Conservation (phyloP, 2,329 filamentous ascomycete species). For the Fonsecaea multimorphosa region DNA sequence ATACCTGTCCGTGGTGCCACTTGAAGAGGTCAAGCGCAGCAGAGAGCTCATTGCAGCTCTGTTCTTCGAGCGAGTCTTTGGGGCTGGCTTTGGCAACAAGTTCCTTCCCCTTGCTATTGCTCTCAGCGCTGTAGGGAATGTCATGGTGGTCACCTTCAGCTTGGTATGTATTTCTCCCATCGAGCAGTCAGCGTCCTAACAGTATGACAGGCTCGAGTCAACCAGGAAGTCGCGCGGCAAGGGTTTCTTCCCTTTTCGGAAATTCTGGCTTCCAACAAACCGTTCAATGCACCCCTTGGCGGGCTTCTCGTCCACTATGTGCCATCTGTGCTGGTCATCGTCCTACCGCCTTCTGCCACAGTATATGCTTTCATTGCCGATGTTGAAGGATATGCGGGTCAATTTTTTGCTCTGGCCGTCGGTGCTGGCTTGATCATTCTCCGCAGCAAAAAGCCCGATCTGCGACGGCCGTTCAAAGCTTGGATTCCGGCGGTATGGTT, state of each 20-base stretch:
- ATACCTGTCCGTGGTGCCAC: conserved; percentile 68
- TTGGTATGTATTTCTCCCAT: conserved; percentile 55
- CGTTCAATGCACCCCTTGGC: conserved; percentile 70
- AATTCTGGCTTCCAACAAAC: conserved; percentile 67
- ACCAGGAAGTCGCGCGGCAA: conserved; percentile 74
- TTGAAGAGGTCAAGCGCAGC: conserved; percentile 70
- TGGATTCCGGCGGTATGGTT: conserved; percentile 67
- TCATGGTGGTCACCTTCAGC: conserved; percentile 74
- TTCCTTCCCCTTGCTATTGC: conserved; percentile 70
- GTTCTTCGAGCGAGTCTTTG: conserved; percentile 71
- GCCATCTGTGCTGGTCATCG: conserved; percentile 70
- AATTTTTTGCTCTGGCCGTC: conserved; percentile 65
- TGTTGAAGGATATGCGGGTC: conserved; percentile 71
- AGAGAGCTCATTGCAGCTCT: conserved; percentile 72
- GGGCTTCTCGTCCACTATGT: conserved; percentile 73
- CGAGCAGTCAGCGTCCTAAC: conserved; percentile 24
- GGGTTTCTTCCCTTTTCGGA: conserved; percentile 71
- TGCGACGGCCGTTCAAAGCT: conserved; percentile 68
- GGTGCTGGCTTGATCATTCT: conserved; percentile 66
- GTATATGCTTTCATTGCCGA: conserved; percentile 77
- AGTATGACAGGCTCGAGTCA: conserved; percentile 64
- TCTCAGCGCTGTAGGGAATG: conserved; percentile 71
- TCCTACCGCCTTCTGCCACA: conserved; percentile 67
- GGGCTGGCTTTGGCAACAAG: conserved; percentile 61
- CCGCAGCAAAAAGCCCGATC: conserved; percentile 63